A percentile compares a stretch with the other conserved stretches of the same genome.
Conservation (phyloP, 345 rosid species). For the Diplotaxis tenuifolia region DNA sequence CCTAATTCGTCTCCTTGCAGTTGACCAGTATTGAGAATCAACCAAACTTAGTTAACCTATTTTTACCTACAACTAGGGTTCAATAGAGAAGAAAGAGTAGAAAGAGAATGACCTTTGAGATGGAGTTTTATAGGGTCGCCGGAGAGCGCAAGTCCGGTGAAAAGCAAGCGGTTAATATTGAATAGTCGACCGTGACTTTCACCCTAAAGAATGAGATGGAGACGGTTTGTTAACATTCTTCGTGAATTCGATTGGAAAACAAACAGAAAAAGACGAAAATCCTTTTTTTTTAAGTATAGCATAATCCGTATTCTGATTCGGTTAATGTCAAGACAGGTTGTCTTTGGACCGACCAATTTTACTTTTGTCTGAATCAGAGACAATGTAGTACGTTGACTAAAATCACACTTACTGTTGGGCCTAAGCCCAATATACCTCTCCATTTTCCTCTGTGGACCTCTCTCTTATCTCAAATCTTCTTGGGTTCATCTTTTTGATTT, state of each 20-base stretch:
- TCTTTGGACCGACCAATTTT: not conserved
- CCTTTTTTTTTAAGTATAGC: too few relatives aligned
- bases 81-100: not conserved
- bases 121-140: constrained; percentile 17
- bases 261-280: too few relatives aligned
- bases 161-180: constrained; percentile 3
- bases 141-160: constrained; percentile 18
- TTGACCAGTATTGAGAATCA: not conserved
- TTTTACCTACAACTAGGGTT: not conserved
- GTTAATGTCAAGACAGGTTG: not conserved
- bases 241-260: not conserved
- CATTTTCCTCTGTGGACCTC: not conserved
- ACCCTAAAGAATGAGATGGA: constrained; percentile 16
- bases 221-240: constrained; percentile 21
- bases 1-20: not conserved
- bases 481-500: too few relatives aligned
- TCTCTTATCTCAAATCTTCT: too few relatives aligned
- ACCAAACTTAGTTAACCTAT: not conserved
- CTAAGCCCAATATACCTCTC: not conserved
- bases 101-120: constrained; percentile 22
- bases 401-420: not conserved
- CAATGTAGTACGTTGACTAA: not conserved
- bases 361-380: not conserved
- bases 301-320: too few relatives aligned
- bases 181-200: constrained; percentile 25